Evolutionary conservation across 2,329 filamentous ascomycete species (phyloP).

Genomic region (Clarireedia monteithiana): DNA sequence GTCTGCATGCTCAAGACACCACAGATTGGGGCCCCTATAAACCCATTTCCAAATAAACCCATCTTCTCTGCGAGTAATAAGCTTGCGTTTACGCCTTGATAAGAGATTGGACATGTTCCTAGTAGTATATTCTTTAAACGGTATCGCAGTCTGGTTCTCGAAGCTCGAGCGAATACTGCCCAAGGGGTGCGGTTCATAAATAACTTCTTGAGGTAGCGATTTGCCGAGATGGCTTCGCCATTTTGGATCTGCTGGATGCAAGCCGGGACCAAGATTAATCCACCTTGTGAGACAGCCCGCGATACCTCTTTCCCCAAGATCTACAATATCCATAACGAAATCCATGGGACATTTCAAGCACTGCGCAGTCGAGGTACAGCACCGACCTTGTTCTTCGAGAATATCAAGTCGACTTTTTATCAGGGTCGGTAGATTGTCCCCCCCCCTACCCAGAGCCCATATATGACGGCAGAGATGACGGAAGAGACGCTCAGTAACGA

Average conservation of each 20-base stretch:
- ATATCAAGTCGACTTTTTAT: conserved; percentile 6
- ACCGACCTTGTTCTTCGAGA: conserved; percentile 8
- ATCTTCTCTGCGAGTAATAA: neutral
- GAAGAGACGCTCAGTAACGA: neutral
- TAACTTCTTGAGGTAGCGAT: neutral
- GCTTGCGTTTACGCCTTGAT: neutral
- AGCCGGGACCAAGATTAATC: conserved; percentile 11
- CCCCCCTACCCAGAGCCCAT: neutral
- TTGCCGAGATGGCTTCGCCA: conserved; percentile 7
- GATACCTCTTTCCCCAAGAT: conserved; percentile 12
- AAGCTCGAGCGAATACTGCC: conserved; percentile 5
- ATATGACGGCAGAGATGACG: conserved; percentile 10
- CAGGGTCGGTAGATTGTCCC: conserved; percentile 5
- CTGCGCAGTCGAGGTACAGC: conserved; percentile 8
- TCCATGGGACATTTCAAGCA: conserved; percentile 13
- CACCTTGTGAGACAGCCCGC: conserved; percentile 10
- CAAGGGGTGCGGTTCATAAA: neutral
- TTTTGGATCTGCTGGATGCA: conserved; percentile 8
- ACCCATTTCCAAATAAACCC: conserved; percentile 4
- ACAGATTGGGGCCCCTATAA: neutral
- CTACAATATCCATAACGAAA: conserved; percentile 11
- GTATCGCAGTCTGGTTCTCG: neutral
- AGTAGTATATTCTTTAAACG: neutral
- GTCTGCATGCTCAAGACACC: neutral
- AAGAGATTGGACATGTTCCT: conserved; percentile 5